These are phyloP conservation scores for Taiwanofungus camphoratus DNA, from an alignment of 1,284 basidiomycete species.

Conservation along the genomic window DNA sequence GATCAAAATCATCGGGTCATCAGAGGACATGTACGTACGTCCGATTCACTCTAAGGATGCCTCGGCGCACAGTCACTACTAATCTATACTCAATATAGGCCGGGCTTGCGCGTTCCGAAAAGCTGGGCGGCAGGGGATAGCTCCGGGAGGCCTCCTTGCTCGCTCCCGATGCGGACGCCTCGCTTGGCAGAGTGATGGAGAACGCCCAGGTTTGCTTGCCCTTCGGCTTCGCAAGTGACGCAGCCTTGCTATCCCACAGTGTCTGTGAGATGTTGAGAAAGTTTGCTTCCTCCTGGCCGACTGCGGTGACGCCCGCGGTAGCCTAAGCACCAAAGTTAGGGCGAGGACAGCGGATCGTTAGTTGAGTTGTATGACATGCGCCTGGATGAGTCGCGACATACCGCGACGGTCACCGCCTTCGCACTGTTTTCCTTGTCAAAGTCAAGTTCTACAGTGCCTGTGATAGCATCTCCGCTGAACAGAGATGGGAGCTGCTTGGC, in stretches of 20 bases:
- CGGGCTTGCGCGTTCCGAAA: slow-evolving; percentile 33
- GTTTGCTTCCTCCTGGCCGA: slow-evolving; percentile 31
- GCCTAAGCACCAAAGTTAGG: slow-evolving; percentile 16
- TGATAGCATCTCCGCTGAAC: slow-evolving; percentile 24
- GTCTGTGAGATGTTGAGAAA: slow-evolving; percentile 26
- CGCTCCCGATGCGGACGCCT: slow-evolving; percentile 20
- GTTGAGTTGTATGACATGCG: not conserved
- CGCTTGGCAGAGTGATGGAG: slow-evolving; percentile 27
- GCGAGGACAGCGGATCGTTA: not conserved
- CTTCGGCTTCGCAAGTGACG: slow-evolving; percentile 15
- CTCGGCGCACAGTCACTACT: slow-evolving; percentile 29
- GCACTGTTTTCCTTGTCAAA: slow-evolving; percentile 25
- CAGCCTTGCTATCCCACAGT: slow-evolving; percentile 23
- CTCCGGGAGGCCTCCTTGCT: slow-evolving; percentile 20
- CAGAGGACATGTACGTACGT: slow-evolving; percentile 18
- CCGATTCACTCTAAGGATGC: slow-evolving; percentile 28
- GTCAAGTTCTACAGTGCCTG: slow-evolving; percentile 27
- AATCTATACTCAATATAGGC: slow-evolving; percentile 37
- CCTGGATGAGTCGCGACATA: slow-evolving; percentile 13
- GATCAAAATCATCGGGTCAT: too few species aligned
- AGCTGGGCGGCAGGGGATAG: slow-evolving; percentile 32
- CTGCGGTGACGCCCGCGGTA: slow-evolving; percentile 27
- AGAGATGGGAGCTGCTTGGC: slow-evolving; percentile 27
- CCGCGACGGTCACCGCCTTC: slow-evolving; percentile 26
- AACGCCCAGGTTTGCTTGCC: slow-evolving; percentile 29